These are phyloP conservation scores for Jacaranda copaia DNA, from an alignment of 257 asterid species.

Conservation along the genomic window DNA sequence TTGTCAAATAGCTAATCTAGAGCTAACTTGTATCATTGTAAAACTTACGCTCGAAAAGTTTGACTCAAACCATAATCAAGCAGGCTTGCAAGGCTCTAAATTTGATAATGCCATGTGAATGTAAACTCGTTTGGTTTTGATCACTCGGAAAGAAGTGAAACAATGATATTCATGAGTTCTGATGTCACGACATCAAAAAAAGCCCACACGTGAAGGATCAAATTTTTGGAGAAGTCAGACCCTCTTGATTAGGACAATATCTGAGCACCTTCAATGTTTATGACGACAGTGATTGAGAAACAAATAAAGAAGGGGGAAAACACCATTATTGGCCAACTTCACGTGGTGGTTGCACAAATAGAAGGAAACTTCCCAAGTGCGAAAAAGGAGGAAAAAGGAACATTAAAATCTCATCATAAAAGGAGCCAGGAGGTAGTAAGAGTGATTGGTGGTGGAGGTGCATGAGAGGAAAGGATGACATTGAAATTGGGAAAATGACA, in stretches of 20 bases:
- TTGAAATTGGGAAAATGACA: neutral
- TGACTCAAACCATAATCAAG: too few species aligned
- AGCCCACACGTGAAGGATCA: neutral
- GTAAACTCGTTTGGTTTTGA: too few species aligned
- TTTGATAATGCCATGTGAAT: too few species aligned
- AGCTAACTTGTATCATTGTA: too few species aligned
- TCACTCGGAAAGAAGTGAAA: too few species aligned
- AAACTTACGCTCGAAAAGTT: too few species aligned
- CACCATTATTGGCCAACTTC: constrained; percentile 41
- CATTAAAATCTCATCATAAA: constrained; percentile 22
- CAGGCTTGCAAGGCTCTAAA: too few species aligned
- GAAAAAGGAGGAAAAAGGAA: constrained; percentile 16
- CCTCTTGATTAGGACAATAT: neutral
- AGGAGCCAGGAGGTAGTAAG: constrained; percentile 24
- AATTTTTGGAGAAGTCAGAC: neutral
- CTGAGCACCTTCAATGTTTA: constrained; percentile 24
- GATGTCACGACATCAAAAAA: too few species aligned
- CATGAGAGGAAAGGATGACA: neutral
- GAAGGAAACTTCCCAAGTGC: neutral
- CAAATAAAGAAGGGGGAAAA: constrained; percentile 17
- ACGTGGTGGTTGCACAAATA: constrained; percentile 48
- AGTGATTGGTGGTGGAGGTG: constrained; percentile 11
- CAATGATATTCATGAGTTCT: too few species aligned
- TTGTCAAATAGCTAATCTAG: too few species aligned
- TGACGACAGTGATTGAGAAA: constrained; percentile 30